Percentiles rank a stretch among this genome's conserved stretches.
Conservation (phyloP, 2,329 filamentous ascomycete species). For the Monilinia aucupariae region DNA sequence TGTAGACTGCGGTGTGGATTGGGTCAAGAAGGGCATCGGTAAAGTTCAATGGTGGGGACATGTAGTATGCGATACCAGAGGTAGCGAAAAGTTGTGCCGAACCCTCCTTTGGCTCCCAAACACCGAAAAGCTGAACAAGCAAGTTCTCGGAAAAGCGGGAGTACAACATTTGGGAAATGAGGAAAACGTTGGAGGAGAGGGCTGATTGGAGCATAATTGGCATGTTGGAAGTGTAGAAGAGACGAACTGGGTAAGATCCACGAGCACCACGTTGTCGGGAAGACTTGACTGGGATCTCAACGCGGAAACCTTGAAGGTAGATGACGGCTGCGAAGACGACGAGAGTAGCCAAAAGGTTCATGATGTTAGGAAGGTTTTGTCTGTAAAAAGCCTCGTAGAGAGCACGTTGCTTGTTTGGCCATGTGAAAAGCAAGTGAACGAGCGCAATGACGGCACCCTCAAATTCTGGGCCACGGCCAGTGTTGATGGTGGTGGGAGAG, state of each 20-base stretch:
- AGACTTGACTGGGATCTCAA: conserved; percentile 99
- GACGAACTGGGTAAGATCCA: conserved; percentile 94
- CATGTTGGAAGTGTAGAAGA: conserved; percentile 99
- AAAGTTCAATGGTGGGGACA: conserved; percentile 97
- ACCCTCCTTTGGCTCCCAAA: conserved; percentile 96
- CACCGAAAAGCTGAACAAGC: conserved; percentile 91
- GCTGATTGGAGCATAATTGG: conserved; percentile 99
- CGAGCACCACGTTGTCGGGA: conserved; percentile 97
- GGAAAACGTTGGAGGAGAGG: conserved; percentile 97
- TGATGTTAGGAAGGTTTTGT: conserved; percentile 98
- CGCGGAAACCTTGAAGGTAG: conserved; percentile 98
- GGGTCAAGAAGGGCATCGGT: conserved; percentile 95
- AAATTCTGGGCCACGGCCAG: conserved; percentile 96
- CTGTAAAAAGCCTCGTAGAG: conserved; percentile 98
- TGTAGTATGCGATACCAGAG: conserved; percentile 97
- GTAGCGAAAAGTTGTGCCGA: conserved; percentile 91
- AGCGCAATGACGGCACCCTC: conserved; percentile 97
- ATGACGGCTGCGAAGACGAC: conserved; percentile 95
- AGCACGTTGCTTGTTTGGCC: conserved; percentile 98
- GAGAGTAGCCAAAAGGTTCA: conserved; percentile 93
- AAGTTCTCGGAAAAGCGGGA: conserved; percentile 99
- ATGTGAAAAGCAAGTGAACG: conserved; percentile 96
- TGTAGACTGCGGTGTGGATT: conserved; percentile 92
- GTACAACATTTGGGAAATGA: conserved; percentile 99
- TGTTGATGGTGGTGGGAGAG: conserved; percentile 98